These are phyloP conservation scores for Didymella sp. DNA, from an alignment of 2,329 filamentous ascomycete species.

Conservation along the genomic window DNA sequence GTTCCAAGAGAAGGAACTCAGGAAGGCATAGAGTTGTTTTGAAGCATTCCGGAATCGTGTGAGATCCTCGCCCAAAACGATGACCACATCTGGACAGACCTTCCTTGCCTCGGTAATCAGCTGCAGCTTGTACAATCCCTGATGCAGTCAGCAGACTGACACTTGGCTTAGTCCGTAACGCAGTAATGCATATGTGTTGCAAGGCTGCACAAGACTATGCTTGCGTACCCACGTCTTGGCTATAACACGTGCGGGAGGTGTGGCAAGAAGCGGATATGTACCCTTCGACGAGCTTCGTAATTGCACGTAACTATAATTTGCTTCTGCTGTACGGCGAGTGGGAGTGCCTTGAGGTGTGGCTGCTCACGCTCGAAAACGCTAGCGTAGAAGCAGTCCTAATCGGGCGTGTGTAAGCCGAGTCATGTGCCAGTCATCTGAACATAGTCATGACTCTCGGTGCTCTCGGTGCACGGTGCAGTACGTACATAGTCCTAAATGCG, in stretches of 20 bases:
- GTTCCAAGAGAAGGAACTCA: slow-evolving; percentile 79
- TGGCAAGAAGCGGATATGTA: slow-evolving; percentile 29
- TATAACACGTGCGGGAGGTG: slow-evolving; percentile 4
- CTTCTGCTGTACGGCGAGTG: slow-evolving; percentile 89
- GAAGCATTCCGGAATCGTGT: slow-evolving; percentile 83
- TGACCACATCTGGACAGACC: slow-evolving; percentile 80
- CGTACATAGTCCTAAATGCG: slow-evolving; percentile 42
- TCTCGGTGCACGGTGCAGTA: slow-evolving; percentile 15
- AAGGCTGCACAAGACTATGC: slow-evolving; percentile 1
- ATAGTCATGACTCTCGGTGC: slow-evolving; percentile 12
- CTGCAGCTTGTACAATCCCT: slow-evolving; percentile 79
- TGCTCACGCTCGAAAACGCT: slow-evolving; percentile 85
- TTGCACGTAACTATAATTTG: slow-evolving; percentile 76
- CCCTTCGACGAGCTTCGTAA: slow-evolving; percentile 79
- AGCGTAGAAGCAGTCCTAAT: slow-evolving; percentile 94
- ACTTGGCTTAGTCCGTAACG: slow-evolving; percentile 4
- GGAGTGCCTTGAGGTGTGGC: slow-evolving; percentile 73
- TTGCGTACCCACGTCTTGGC: slow-evolving; percentile 5
- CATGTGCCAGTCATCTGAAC: slow-evolving; percentile 13
- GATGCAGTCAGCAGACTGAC: slow-evolving; percentile 33
- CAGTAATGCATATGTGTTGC: background rate
- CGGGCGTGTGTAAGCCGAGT: slow-evolving; percentile 43
- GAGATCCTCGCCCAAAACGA: slow-evolving; percentile 79
- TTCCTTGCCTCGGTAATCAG: slow-evolving; percentile 81
- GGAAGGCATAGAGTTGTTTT: slow-evolving; percentile 77